These are phyloP conservation scores for Calonectria hawksworthii DNA, from an alignment of 2,329 filamentous ascomycete genomes.

Conservation along the genomic window DNA sequence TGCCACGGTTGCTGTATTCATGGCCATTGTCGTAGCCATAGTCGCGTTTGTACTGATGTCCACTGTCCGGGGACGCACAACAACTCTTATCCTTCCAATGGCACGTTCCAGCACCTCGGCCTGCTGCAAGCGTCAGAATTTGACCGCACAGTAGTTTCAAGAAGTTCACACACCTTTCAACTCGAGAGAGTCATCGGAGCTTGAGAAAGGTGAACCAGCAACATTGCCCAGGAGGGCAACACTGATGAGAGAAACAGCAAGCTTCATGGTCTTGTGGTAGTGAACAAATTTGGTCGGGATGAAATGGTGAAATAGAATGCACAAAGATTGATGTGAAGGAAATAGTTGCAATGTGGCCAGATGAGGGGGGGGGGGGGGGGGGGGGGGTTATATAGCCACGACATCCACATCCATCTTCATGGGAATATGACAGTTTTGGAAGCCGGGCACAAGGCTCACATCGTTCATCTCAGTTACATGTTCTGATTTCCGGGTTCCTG, in stretches of 20 bases:
- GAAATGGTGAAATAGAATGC: too few species aligned
- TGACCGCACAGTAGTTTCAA: not conserved
- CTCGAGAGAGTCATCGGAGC: not conserved
- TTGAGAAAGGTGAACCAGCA: not conserved
- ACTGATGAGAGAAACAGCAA: not conserved
- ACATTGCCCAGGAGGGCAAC: not conserved
- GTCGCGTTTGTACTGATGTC: not conserved
- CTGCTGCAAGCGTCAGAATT: slow-evolving; percentile 29
- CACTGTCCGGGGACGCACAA: slow-evolving; percentile 21
- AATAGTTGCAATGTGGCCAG: too few species aligned
- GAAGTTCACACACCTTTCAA: not conserved
- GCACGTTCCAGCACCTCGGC: slow-evolving; percentile 26
- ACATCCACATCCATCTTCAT: not conserved
- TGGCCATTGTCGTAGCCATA: not conserved
- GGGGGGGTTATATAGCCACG: not conserved
- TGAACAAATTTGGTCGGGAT: not conserved
- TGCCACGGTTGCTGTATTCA: slow-evolving; percentile 17
- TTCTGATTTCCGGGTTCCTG: not conserved
- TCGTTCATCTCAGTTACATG: not conserved
- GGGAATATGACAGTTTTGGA: not conserved
- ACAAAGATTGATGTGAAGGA: too few species aligned
- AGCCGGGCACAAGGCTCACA: not conserved
- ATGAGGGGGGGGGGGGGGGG: too few species aligned
- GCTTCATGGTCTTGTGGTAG: not conserved
- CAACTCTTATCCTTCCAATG: slow-evolving; percentile 35